A percentile compares a stretch with the other conserved stretches of the same genome.
Evolutionary conservation across 1,284 basidiomycete genomes (phyloP).

Genomic region (Melanopsichium pennsylvanicum): DNA sequence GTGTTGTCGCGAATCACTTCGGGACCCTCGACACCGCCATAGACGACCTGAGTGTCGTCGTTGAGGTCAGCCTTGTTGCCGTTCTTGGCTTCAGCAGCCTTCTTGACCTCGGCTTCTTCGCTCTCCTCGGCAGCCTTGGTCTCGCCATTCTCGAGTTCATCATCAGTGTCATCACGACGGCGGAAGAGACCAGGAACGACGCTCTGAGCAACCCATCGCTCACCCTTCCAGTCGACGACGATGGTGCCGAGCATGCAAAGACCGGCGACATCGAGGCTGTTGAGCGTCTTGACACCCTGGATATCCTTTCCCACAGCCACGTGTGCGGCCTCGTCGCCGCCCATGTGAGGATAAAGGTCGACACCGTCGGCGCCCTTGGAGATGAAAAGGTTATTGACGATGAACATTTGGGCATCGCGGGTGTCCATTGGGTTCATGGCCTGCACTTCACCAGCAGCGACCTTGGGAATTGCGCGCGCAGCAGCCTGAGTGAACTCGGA

Average conservation of each 20-base stretch:
- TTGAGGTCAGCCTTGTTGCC: slow-evolving; percentile 70
- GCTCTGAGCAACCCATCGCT: slow-evolving; percentile 72
- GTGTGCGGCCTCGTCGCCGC: slow-evolving; percentile 71
- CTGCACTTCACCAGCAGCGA: slow-evolving; percentile 69
- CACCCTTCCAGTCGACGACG: slow-evolving; percentile 71
- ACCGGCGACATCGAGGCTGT: slow-evolving; percentile 69
- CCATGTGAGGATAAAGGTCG: slow-evolving; percentile 70
- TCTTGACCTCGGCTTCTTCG: slow-evolving; percentile 27
- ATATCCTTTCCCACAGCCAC: slow-evolving; percentile 72
- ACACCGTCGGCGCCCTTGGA: slow-evolving; percentile 71
- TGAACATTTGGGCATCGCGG: slow-evolving; percentile 70
- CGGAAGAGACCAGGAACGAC: slow-evolving; percentile 72
- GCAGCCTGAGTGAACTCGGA: slow-evolving; percentile 71
- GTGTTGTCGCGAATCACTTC: slow-evolving; percentile 66
- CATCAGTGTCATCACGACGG: slow-evolving; percentile 60
- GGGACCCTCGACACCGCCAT: slow-evolving; percentile 70
- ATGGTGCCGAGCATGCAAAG: slow-evolving; percentile 67
- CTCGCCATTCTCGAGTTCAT: slow-evolving; percentile 36
- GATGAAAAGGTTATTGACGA: slow-evolving; percentile 72
- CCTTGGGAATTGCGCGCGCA: slow-evolving; percentile 69
- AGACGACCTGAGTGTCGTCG: slow-evolving; percentile 67
- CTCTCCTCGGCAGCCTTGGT: slow-evolving; percentile 23
- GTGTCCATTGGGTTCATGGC: slow-evolving; percentile 72
- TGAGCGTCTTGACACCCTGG: slow-evolving; percentile 70
- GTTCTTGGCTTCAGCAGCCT: slow-evolving; percentile 76